Evolutionary conservation across 345 rosid species (phyloP).

Genomic region (Brassica carinata): DNA sequence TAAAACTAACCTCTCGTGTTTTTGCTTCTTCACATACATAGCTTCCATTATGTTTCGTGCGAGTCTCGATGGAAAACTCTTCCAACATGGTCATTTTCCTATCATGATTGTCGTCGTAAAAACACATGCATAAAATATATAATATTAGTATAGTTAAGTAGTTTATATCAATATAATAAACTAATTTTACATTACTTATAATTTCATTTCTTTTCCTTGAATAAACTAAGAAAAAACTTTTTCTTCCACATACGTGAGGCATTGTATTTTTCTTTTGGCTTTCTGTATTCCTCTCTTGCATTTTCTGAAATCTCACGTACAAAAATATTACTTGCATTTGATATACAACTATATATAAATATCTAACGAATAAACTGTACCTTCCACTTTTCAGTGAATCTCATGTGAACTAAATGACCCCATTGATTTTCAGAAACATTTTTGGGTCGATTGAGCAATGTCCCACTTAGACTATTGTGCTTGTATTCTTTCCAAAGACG

Average conservation of each 20-base stretch:
- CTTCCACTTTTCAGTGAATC: neutral
- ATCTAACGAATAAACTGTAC: neutral
- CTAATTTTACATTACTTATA: neutral
- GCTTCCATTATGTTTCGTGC: neutral
- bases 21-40: neutral
- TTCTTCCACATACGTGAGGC: conserved; percentile 12
- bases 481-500: neutral
- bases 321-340: neutral
- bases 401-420: neutral
- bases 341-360: neutral
- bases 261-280: neutral
- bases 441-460: neutral
- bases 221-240: neutral
- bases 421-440: neutral
- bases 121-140: neutral
- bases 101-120: neutral
- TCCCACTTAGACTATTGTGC: neutral
- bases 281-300: neutral
- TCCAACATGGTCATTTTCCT: neutral
- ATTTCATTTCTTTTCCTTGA: neutral
- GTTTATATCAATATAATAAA: neutral
- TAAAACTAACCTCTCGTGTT: neutral
- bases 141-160: neutral
- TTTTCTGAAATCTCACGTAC: neutral
- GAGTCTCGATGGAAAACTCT: neutral